Evolutionary conservation across 768 basidiomycete species (phyloP), one percentile per base, ranked within the genome.

Genomic region (Kwoniella europaea): DNA sequence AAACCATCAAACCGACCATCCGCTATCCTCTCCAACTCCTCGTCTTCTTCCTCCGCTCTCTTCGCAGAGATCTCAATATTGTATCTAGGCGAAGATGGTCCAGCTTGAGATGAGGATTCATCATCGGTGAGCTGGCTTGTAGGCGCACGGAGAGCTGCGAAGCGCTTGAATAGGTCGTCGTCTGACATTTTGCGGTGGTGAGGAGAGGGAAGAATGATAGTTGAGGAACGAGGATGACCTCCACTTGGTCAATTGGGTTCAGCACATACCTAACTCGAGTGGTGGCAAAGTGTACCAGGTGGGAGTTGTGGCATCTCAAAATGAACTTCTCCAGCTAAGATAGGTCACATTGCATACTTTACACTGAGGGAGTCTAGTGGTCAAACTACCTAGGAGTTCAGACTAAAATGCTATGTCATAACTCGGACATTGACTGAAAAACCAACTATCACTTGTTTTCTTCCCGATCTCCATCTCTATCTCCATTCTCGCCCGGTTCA

Each of bases 1-100:
- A 59, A 7, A 6, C 24, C 57, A 50, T 67, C 65, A 57, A 67
- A 59, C 0, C 60, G 61, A 12, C 76, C 76, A 56, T 75, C 72
- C 20, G 73, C 77, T 46, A 78, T 75, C 22, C 71, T 62, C 43
- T 71, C 72, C 44, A 78, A 44, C 44, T 74, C 77, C 15, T 74
- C 72, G n/a, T 78, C 72, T n/a, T 78, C 77, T 12, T 68, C 59
- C 29, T 46, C 9, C 13, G 74, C 76, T 53, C 42, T 20, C 13
- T 41, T 20, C 27, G 71, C 65, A 2, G 42, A 29, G 6, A 56
- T 4, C 2, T 57, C 61, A 4, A 69, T 58, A 27, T 24, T 57
- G 43, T 44, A n/a, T 20, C 13, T 43, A 16, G 59, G 55, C 16
- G 24, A 57, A 13, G 54, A 56, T 56, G 43, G 20, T 15, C 24